Base-by-base conservation (phyloP, 345 rosid genomes). In the Sapria himalayana region DNA sequence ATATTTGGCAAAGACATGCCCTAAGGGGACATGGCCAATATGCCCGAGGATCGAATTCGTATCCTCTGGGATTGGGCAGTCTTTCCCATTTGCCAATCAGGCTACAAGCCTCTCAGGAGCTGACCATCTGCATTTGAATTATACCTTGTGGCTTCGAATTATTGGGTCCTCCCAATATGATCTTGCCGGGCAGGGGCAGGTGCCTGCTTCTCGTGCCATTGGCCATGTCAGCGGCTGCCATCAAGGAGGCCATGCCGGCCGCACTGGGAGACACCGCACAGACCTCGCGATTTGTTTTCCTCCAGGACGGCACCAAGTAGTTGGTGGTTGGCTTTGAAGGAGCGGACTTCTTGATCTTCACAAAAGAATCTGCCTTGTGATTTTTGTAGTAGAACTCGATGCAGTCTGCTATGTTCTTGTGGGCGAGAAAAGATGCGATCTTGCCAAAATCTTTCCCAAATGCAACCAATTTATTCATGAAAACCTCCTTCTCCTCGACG, bases 361-460 rank as follows among this genome's bases (percentile, higher is more conserved):
- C 71, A 64, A 91, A 84, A 60, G 64, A 55, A 60, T 76, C 99
- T 49, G 95, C 77, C 51, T 91, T 91, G 67, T 80, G 99, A 54
- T 91, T 91, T 55, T 84, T 91, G 71, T 84, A 91, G 63, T 91
- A 91, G 59, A 84, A 91, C 54, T 84, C 79, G 23, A 91, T 75
- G 55, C 99, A 91, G 57, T 80, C 95, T 14, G 99, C 95, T 57
- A 85, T 82, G 33, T 78, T 79, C 67, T 84, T 91, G 52, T 80
- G 77, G 40, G 74, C 73, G 41, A 91, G 79, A 63, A 57, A 82
- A 17, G 93, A 64, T 57, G 95, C 81, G 53, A 91, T 77, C 64
- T 66, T 79, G 39, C 58, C 54, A 57, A 91, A 91, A 64, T 84
- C 78, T 62, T 91, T 91, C 52, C 99, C 95, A 37, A 63, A 71